Evolutionary conservation across 768 basidiomycete species (phyloP), one percentile per base, ranked within the genome.

Genomic region (Lactarius hatsudake): DNA sequence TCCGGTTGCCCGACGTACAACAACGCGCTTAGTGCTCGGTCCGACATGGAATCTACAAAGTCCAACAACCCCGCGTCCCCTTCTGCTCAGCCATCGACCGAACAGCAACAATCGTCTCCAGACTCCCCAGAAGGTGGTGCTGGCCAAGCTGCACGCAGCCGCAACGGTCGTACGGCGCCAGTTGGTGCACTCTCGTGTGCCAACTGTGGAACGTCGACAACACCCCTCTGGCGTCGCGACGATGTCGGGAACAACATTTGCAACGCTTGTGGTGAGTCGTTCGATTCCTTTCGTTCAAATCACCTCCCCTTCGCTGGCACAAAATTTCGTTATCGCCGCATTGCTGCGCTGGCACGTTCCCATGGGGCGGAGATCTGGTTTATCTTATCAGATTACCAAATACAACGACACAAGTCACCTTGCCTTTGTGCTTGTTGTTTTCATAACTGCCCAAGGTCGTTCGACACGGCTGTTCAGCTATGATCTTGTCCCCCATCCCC

Each of bases 1-100:
- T 86, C 89, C 70, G 97, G 97, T 55, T 99, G 97, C 77, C 97
- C 97, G 15, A 96, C 96, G 38, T 94, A 87, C 80, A 99, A 98
- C 82, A 99, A 99, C 75, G 84, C 84, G 61, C 79, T 87, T 67
- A 65, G 77, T 80, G 62, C 66, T 74, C 63, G 84, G 79, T 63
- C 74, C 78, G 51, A 71, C 80, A 81, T 72, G 75, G 79, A 73
- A 67, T 78, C 45, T 40, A 57, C 58, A 54, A 65, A 63, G 66
- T 18, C 67, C 65, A 63, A 61, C 62, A 67, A 69, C 56, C 55
- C 75, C 54, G 67, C 68, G 63, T 72, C 77, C 63, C 69, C 73
- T 28, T 71, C 72, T 40, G 71, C 74, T 56, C 71, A 74, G 26
- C 71, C 74, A 1, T 69, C 72, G 5, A 57, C 65, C 2, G 66